Base-by-base conservation (phyloP, 495 filamentous ascomycete species). In the Aspergillus egyptiacus region DNA sequence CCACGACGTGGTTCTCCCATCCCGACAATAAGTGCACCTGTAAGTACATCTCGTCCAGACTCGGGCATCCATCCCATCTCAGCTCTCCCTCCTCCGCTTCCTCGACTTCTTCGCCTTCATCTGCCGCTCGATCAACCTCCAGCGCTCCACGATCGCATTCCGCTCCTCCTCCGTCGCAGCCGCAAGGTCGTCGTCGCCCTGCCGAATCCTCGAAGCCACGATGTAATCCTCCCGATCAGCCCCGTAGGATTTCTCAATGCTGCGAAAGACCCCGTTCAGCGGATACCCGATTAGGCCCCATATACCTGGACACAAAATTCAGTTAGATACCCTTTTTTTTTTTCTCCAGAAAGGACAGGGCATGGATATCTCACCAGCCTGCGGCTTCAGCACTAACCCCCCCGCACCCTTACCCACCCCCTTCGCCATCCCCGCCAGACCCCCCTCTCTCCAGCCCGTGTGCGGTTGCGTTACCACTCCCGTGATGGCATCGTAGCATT, bases 321-420 rank as follows among this genome's bases (percentile, higher is more conserved):
- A 19, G n/a, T 28, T 25, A 14, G 10, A 19, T n/a, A n/a, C n/a
- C n/a, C n/a, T n/a, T n/a, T n/a, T n/a, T n/a, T n/a, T n/a, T n/a
- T n/a, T n/a, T n/a, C n/a, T n/a, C n/a, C n/a, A n/a, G n/a, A n/a
- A n/a, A n/a, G n/a, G n/a, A n/a, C n/a, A n/a, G n/a, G n/a, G 8
- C 4, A 27, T 8, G 4, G 4, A 4, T 30, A 20, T 53, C 72
- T 60, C 60, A 83, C 80, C 86, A 30, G 85, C 83, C 28, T 74
- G 70, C 1, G 84, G 83, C 55, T 91, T 91, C 2, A 89, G 56
- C 14, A 86, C 59, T 8, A 86, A 50, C 0, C 86, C 86, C 14
- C 84, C 86, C 30, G 89, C 76, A 2, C 83, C 86, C 59, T 87
- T 89, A 0, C 81, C 85, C 31, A 89, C 67, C 0, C 86, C 86